Base-by-base conservation (phyloP, 176 grass and related monocot genomes). In the Oryza australiensis region DNA sequence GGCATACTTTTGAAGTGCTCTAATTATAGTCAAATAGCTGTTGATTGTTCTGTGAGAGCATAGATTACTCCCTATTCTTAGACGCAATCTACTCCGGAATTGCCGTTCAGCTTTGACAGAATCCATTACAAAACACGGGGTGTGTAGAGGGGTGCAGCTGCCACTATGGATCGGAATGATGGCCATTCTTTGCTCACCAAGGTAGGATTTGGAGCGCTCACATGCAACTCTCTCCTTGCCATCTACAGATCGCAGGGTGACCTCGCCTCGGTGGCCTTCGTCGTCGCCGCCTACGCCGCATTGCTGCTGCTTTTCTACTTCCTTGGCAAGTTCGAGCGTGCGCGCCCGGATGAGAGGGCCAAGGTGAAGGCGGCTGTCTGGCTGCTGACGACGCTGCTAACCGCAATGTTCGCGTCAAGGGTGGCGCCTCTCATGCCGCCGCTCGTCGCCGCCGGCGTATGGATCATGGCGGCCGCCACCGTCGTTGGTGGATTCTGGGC, bases 391-490 rank as follows among this genome's bases (percentile, higher is more conserved):
- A 80, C 76, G 24, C 10, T 80, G 37, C 84, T 86, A 18, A 68
- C 78, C 0, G 3, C 5, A 0, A 86, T 66, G 84, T 77, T 86
- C 12, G 55, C 46, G 22, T 72, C 66, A 0, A 51, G 29, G 28
- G 84, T 69, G 1, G 84, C 75, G 13, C 59, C 60, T 29, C 15
- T 86, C 20, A 79, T 86, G 68, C 67, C 84, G 45, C 12, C 32
- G 27, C 1, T 3, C 9, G 62, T 66, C 1, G 77, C 15, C 0
- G 16, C 67, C 2, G 46, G 14, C 15, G 46, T 51, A 0, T 51
- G 46, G 46, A 8, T 18, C 15, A 16, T 51, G 15, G 46, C 15
- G 0, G 46, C 5, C 15, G 15, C 46, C 15, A 80, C 68, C 0
- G n/a, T 40, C 0, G 3, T 11, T 0, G 78, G 18, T 0, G 60